phyloP scores from a whole-genome alignment of 345 rosid species.

The Brassica juncea region DNA sequence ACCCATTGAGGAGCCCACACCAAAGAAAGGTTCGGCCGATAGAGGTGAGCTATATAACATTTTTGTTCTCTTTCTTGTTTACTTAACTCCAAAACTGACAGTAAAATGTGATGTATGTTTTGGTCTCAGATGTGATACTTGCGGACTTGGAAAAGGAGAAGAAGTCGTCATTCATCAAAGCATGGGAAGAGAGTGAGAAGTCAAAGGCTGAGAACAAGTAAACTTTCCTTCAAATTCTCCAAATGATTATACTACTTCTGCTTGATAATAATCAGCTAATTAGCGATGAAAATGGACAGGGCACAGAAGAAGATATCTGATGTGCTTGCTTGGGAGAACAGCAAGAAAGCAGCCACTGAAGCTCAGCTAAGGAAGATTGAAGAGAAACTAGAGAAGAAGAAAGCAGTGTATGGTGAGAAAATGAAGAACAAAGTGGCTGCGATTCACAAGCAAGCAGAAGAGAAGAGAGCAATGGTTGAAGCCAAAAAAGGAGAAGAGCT shows the following conservation, averaged over 20 bases:
- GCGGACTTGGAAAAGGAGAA: slow-evolving; percentile 80
- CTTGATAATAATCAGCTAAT: background rate
- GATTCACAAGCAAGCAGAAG: slow-evolving; percentile 80
- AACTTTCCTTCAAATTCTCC: background rate
- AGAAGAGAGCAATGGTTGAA: slow-evolving; percentile 79
- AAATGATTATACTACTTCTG: background rate
- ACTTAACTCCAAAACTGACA: background rate
- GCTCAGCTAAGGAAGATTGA: slow-evolving; percentile 75
- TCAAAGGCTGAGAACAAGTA: slow-evolving; percentile 85
- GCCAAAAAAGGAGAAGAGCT: slow-evolving; percentile 76
- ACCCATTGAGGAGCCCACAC: slow-evolving; percentile 49
- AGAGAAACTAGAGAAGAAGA: slow-evolving; percentile 81
- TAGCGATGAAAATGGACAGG: slow-evolving; percentile 47
- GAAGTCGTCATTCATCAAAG: slow-evolving; percentile 62
- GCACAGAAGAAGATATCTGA: slow-evolving; percentile 75
- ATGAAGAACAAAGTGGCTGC: slow-evolving; percentile 79
- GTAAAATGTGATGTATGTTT: background rate
- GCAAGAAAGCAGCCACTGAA: slow-evolving; percentile 76
- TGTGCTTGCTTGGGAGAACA: slow-evolving; percentile 85
- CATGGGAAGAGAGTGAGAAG: slow-evolving; percentile 96
- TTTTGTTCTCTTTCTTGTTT: background rate
- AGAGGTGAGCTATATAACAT: slow-evolving; percentile 51
- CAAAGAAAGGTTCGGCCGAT: slow-evolving; percentile 75
- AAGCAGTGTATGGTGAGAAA: slow-evolving; percentile 77
- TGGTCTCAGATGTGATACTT: slow-evolving; percentile 72